Evolutionary conservation across 805 yeast genomes (phyloP).

Genomic region (Pichia cabralensis): DNA sequence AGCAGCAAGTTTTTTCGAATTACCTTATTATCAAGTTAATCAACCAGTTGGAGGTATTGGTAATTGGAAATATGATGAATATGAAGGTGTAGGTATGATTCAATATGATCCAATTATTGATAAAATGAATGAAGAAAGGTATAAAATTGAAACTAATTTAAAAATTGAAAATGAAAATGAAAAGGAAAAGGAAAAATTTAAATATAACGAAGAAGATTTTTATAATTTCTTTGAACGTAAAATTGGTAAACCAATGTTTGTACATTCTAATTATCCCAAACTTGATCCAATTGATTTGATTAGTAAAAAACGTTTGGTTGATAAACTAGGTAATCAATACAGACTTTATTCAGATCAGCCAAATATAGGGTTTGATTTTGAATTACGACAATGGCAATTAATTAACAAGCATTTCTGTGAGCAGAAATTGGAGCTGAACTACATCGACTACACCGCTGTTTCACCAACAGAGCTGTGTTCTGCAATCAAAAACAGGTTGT

Average conservation of each 20-base stretch:
- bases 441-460: too few relatives aligned
- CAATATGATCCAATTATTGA: conserved; percentile 41
- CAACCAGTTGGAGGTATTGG: conserved; percentile 42
- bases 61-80: conserved; percentile 27
- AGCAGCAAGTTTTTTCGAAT: conserved; percentile 34
- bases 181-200: too few relatives aligned
- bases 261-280: conserved; percentile 47
- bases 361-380: conserved; percentile 40
- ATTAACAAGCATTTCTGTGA: conserved; percentile 34
- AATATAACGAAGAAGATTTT: conserved; percentile 13
- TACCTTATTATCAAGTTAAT: conserved; percentile 40
- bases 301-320: conserved; percentile 26
- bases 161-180: not conserved
- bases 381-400: conserved; percentile 46
- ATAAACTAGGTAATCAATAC: conserved; percentile 12
- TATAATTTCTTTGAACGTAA: conserved; percentile 17
- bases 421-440: too few relatives aligned
- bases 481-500: too few relatives aligned
- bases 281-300: conserved; percentile 35
- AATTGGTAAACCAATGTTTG: conserved; percentile 28
- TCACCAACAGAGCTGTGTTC: too few relatives aligned
- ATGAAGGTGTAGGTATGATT: conserved; percentile 48
- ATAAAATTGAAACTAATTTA: conserved; percentile 11
- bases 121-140: conserved; percentile 17
- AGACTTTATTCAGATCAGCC: conserved; percentile 24